Evolutionary conservation across 306 rosid species (phyloP), one percentile per base, ranked within the genome.

Genomic region (Vicia sativa): DNA sequence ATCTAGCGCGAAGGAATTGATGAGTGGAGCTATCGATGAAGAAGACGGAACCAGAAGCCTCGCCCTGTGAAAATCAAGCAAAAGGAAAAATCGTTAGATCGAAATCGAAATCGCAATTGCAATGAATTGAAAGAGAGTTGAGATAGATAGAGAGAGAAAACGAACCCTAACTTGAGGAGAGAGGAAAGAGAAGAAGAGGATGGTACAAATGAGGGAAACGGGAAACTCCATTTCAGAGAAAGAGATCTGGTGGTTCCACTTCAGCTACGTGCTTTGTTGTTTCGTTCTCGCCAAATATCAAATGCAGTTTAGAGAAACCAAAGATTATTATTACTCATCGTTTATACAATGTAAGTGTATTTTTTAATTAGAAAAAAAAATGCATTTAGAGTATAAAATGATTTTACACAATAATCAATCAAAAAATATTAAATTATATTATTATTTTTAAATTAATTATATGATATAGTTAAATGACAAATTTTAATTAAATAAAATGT

Each of bases 41-140:
- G 70, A 74, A 46, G 56, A 74, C 73, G 2, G 86, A 78, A 78
- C 80, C 80, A 67, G 80, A 77, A 70, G 63, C 62, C 34, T 82
- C 78, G 3, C 80, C 74, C 86, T 82, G 44, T 16, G 16, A 55
- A 38, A 75, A 81, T 70, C 66, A 70, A 67, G 59, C 12, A 65
- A 65, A 50, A 39, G 8, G 28, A 11, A 60, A 60, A 70, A 60
- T 34, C 18, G 69, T 66, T 31, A 74, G 86, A 81, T 74, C 82
- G 57, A 65, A 77, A 78, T 74, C 80, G 50, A 39, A 77, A 70
- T 50, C 45, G 61, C 64, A 52, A 50, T 65, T 39, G 16, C 0
- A 72, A n/a, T 23, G 28, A 37, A 77, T 65, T 62, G 46, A 28
- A 74, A 10, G 38, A 34, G 38, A 34, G 9, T 34, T 35, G 29